These are phyloP conservation scores for Termitomyces sp. DNA, from an alignment of 768 basidiomycete species.

Conservation along the genomic window DNA sequence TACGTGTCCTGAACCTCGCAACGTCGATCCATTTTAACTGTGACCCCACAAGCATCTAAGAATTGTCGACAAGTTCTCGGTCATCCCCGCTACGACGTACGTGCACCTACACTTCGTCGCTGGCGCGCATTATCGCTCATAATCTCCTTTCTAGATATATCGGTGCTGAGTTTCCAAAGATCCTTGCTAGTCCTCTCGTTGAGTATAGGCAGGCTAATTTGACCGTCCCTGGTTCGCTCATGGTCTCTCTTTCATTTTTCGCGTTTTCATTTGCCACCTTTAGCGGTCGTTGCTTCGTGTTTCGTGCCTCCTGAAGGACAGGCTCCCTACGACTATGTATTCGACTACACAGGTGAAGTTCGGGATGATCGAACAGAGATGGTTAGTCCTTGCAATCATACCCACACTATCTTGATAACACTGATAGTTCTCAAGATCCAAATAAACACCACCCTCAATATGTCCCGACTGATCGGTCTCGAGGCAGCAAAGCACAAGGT, in stretches of 20 bases:
- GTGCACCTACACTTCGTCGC: constrained; percentile 33
- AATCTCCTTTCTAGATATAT: constrained; percentile 53
- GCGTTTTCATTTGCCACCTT: constrained; percentile 12
- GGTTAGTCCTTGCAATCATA: constrained; percentile 38
- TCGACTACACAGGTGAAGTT: constrained; percentile 83
- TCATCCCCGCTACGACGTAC: constrained; percentile 71
- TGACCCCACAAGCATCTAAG: constrained; percentile 50
- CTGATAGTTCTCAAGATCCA: constrained; percentile 51
- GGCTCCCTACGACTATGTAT: constrained; percentile 73
- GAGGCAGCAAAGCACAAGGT: constrained; percentile 81
- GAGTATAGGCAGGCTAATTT: constrained; percentile 84
- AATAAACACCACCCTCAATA: constrained; percentile 68
- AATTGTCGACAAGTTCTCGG: constrained; percentile 74
- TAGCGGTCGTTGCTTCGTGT: constrained; percentile 63
- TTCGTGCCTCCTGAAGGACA: constrained; percentile 73
- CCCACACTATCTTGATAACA: constrained; percentile 4
- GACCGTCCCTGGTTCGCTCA: constrained; percentile 59
- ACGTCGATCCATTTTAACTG: constrained; percentile 13
- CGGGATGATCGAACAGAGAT: constrained; percentile 71
- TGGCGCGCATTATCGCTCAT: not conserved
- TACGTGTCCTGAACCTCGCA: constrained; percentile 31
- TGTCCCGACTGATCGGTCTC: constrained; percentile 63
- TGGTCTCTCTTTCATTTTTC: constrained; percentile 3
- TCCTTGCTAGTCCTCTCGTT: constrained; percentile 64
- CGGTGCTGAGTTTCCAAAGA: constrained; percentile 67